Base-by-base conservation (phyloP, 2,329 filamentous ascomycete genomes). In the Trematosphaeria pertusa region DNA sequence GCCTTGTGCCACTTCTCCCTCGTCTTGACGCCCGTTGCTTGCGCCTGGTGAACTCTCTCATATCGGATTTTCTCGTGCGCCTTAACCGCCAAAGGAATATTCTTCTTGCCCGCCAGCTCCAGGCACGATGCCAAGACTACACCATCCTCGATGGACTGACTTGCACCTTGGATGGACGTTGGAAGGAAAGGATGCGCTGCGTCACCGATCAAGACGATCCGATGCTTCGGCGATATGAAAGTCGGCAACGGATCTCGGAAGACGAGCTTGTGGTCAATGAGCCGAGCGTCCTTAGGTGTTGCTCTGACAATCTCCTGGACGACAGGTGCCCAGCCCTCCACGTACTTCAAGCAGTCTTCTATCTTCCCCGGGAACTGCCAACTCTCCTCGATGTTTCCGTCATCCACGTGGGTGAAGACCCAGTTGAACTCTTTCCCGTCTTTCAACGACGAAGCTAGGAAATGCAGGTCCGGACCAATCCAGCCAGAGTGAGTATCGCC, bases 251-350 rank as follows among this genome's bases (percentile, higher is more conserved):
- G 79, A 56, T 81, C 77, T 41, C 79, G 72, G 47, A 78, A 81
- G 43, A 78, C 78, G 26, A 82, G 76, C 50, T 81, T 81, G 75
- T 79, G 81, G 59, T 81, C 78, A n/a, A 82, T 72, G 19, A 77
- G 50, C 11, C 64, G 50, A 4, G 52, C 63, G 17, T 50, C 47
- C 33, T 61, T 61, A 3, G 70, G 69, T 11, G 72, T 73, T 28
- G 60, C 53, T 21, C 61, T 62, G 15, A 71, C 61, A 31, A 71
- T 65, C 31, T 67, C 64, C 17, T 61, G 54, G 5, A 67, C 60
- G 17, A 66, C 58, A 0, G 64, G 61, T 19, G 63, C 58, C 64
- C 62, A 69, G 5, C 59, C 63, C 33, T 67, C 55, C 1, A 69
- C 59, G 22, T 64, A 65, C 42, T 62, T 62, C 9, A 67, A 35